These are phyloP conservation scores for Macrocybe gigantea DNA, from an alignment of 768 basidiomycete genomes.

Conservation along the genomic window DNA sequence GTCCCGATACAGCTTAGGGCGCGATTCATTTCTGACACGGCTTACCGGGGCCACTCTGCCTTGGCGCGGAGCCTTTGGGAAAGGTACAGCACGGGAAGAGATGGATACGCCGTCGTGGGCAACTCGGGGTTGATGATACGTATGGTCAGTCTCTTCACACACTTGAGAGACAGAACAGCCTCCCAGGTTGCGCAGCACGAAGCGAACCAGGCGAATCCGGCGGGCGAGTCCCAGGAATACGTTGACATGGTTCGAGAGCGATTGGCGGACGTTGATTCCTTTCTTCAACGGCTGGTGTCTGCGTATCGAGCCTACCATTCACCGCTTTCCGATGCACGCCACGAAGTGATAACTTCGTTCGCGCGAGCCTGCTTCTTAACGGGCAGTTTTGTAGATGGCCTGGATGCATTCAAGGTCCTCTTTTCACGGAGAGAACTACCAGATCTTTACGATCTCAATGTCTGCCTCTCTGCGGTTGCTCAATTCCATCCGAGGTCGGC, in stretches of 20 bases:
- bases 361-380: conserved; percentile 59
- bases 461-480: conserved; percentile 51
- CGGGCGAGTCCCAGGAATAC: not conserved
- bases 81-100: conserved; percentile 38
- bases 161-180: conserved; percentile 8
- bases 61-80: conserved; percentile 54
- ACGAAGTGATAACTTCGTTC: conserved; percentile 50
- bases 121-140: conserved; percentile 39
- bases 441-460: conserved; percentile 61
- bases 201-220: not conserved
- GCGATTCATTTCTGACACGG: conserved; percentile 40
- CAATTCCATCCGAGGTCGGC: conserved; percentile 42
- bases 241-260: conserved; percentile 6
- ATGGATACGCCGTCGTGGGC: conserved; percentile 34
- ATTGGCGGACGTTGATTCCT: conserved; percentile 23
- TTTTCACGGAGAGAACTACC: conserved; percentile 45
- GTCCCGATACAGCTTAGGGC: conserved; percentile 42
- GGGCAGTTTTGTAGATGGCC: conserved; percentile 40
- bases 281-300: conserved; percentile 39
- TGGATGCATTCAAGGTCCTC: conserved; percentile 40
- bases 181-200: not conserved
- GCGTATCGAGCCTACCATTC: conserved; percentile 36
- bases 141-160: conserved; percentile 43
- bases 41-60: conserved; percentile 39
- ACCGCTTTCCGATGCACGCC: conserved; percentile 41